Evolutionary conservation across 2,329 filamentous ascomycete species (phyloP).

Genomic region (Calycina herbarum): DNA sequence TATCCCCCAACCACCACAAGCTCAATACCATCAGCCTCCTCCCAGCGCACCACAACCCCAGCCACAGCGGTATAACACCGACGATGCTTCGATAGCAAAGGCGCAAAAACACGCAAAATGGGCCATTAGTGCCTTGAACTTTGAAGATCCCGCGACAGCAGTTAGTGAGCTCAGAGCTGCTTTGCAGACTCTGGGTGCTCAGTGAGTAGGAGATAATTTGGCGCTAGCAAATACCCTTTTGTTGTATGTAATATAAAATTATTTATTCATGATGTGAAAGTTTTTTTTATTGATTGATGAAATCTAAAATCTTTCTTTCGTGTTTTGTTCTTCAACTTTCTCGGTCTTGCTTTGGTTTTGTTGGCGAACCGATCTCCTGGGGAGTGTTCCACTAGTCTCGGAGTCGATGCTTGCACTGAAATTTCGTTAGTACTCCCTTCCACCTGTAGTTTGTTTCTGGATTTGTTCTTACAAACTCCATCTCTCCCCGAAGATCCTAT

Average conservation of each 20-base stretch:
- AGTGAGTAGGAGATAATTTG: background rate
- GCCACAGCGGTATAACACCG: constrained; percentile 49
- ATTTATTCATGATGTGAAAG: background rate
- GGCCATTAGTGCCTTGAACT: constrained; percentile 95
- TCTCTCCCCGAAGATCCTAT: too few relatives aligned
- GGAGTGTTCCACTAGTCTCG: too few relatives aligned
- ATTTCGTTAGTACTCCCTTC: too few relatives aligned
- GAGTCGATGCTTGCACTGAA: too few relatives aligned
- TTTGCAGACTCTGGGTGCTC: constrained; percentile 46
- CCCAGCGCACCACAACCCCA: constrained; percentile 31
- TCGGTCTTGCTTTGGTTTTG: too few relatives aligned
- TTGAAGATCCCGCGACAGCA: constrained; percentile 90
- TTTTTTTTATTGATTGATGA: too few relatives aligned
- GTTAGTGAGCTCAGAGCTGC: constrained; percentile 81
- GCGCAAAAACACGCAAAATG: constrained; percentile 96
- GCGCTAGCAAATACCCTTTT: background rate
- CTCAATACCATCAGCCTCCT: constrained; percentile 13
- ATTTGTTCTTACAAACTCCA: too few relatives aligned
- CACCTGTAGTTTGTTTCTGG: too few relatives aligned
- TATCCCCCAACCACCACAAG: constrained; percentile 14
- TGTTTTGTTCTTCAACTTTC: too few relatives aligned
- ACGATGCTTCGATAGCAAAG: constrained; percentile 70
- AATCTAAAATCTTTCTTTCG: too few relatives aligned
- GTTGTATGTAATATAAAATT: background rate
- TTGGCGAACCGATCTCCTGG: too few relatives aligned